Evolutionary conservation across 2,329 filamentous ascomycete species (phyloP), one percentile per base, ranked within the genome.

Genomic region (Emergomyces pasteurianus): DNA sequence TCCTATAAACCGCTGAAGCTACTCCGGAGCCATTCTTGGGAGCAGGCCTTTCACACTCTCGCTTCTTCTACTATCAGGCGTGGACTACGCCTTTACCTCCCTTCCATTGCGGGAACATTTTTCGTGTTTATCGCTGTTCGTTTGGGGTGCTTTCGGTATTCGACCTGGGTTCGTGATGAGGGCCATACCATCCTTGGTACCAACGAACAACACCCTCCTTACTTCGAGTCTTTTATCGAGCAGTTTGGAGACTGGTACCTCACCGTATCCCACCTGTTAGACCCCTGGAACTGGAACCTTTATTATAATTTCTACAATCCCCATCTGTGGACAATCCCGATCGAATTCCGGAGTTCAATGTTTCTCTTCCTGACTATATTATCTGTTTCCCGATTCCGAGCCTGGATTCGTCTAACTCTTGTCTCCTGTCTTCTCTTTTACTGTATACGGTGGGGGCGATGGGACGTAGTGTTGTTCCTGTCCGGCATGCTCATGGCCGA

Each of bases 321-420:
- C 12, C 77, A 79, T 60, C 69, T 78, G 1, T 79, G 77, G 77
- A 78, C 76, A 8, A 77, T 79, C 28, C 75, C 76, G 0, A 72
- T 76, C 8, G 76, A 78, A 64, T 75, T 78, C 57, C 75, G 76
- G 49, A 74, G 74, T 63, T 78, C 75, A 2, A 71, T 78, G 9
- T 73, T 75, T 28, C 72, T 78, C 4, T 78, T 77, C 62, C 63
- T 77, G 57, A 70, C 73, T 7, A 69, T 76, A 14, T 69, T 78
- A 16, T 74, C 69, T 7, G 73, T 75, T 21, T 75, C 74, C 9
- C 73, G 74, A 43, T 66, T 76, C 14, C 66, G 65, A 26, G 63
- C 69, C 28, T 60, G 65, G 18, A 63, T 74, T 14, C 74, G 76
- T 23, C 64, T 78, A 61, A 61, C 66, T 5, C 61, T 73, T 1